phyloP scores from a whole-genome alignment of 805 yeast genomes.

The Saccharomycopsis sp. region DNA sequence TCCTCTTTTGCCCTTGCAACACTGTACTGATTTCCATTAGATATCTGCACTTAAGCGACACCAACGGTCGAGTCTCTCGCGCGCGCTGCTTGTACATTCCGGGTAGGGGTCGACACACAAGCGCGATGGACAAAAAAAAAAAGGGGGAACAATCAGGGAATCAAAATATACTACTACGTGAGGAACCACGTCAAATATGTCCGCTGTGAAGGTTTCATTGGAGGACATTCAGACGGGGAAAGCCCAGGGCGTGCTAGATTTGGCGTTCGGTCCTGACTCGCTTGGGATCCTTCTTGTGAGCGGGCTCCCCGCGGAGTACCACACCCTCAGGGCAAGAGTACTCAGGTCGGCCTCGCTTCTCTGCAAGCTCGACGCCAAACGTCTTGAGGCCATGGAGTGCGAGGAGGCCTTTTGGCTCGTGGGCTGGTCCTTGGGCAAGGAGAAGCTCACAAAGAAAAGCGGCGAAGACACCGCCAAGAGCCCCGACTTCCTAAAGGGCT shows the following conservation, averaged over 20 bases:
- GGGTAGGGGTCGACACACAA: too few species aligned
- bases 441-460: conserved; percentile 37
- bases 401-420: conserved; percentile 44
- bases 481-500: conserved; percentile 43
- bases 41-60: too few species aligned
- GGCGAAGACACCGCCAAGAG: conserved; percentile 1
- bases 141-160: too few species aligned
- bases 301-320: conserved; percentile 33
- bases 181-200: too few species aligned
- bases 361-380: conserved; percentile 31
- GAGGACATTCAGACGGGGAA: conserved; percentile 29
- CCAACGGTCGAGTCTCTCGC: too few species aligned
- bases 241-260: conserved; percentile 27
- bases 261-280: conserved; percentile 48
- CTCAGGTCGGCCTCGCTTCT: conserved; percentile 35
- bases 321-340: conserved; percentile 34
- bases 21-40: too few species aligned
- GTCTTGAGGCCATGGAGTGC: conserved; percentile 34
- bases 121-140: too few species aligned
- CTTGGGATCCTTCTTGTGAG: conserved; percentile 45
- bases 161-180: too few species aligned
- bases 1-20: too few species aligned
- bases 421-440: conserved; percentile 57
- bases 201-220: conserved; percentile 29
- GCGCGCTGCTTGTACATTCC: too few species aligned